Base-by-base conservation (phyloP, 108 stramenopile species). In the Skeletonema costatum region DNA sequence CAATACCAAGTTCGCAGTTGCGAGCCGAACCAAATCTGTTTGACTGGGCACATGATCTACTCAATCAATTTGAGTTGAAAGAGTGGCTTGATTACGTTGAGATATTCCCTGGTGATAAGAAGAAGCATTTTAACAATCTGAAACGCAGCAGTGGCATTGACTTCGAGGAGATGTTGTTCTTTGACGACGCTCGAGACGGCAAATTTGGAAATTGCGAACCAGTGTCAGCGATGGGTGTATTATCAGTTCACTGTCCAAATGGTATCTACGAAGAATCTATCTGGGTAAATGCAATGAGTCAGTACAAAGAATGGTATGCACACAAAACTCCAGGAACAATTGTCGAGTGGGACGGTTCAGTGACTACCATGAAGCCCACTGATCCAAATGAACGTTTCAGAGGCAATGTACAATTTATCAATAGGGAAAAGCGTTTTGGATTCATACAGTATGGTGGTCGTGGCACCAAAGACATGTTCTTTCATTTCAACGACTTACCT, bases 101-200 rank as follows among this genome's bases (percentile, higher is more conserved):
- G 62, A 96, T 96, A 21, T 86, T 88, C 48, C 89, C 91, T 2
- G 91, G 89, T 1, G 84, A 89, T 75, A 93, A 93, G 62, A 66
- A 68, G 60, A 50, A 68, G 14, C 87, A 88, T 60, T 88, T 88
- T 73, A 50, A 36, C 1, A 84, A 86, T 42, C 59, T 88, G 36
- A 59, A 71, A n/a, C 21, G 76, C 32, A 29, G 17, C 14, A 73
- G 68, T 19, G 86, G 76, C n/a, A 60, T 86, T 11, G 67, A 68
- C 7, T 86, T 50, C 53, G n/a, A 56, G 13, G 78, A 86, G 13
- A 88, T 88, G 87, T 32, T 88, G 12, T 88, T 86, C 77, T 88
- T 88, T 65, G 87, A 88, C 69, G 84, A 81, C 64, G 76, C 86
- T 9, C 77, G 87, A 17, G 90, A 89, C 68, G 91, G 91, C 21